Evolutionary conservation across 371 early-diverging fungal genomes (phyloP).

Genomic region (Mortierella sp.): DNA sequence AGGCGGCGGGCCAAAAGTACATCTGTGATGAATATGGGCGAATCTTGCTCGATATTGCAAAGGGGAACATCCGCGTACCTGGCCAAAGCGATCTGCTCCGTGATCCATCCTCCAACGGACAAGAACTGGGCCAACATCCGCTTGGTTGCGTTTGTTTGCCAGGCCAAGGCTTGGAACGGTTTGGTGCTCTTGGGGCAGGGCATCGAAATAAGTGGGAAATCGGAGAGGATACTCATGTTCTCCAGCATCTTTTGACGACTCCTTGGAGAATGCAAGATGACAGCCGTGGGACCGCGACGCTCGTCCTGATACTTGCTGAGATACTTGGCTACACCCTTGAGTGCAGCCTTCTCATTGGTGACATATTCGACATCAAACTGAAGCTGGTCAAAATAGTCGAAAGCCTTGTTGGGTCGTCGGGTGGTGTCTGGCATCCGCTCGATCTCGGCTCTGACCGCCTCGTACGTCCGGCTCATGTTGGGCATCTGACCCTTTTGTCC

Average conservation of each 20-base stretch:
- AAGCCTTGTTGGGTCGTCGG: slow-evolving; percentile 58
- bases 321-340: slow-evolving; percentile 51
- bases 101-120: slow-evolving; percentile 78
- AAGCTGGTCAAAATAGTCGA: slow-evolving; percentile 64
- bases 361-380: slow-evolving; percentile 66
- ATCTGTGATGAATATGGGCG: slow-evolving; percentile 85
- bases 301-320: slow-evolving; percentile 68
- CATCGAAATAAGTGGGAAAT: slow-evolving; percentile 77
- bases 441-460: slow-evolving; percentile 48
- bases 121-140: slow-evolving; percentile 83
- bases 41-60: slow-evolving; percentile 90
- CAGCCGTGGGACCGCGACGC: slow-evolving; percentile 76
- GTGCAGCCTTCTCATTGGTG: slow-evolving; percentile 69
- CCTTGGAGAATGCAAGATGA: slow-evolving; percentile 76
- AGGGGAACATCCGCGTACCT: slow-evolving; percentile 91
- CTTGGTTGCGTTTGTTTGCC: slow-evolving; percentile 81
- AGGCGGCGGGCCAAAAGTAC: slow-evolving; percentile 86
- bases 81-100: slow-evolving; percentile 81
- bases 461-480: slow-evolving; percentile 71
- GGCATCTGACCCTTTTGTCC: slow-evolving; percentile 79
- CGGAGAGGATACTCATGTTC: slow-evolving; percentile 67
- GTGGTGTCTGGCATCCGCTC: slow-evolving; percentile 35
- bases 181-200: slow-evolving; percentile 69
- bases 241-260: slow-evolving; percentile 64
- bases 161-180: slow-evolving; percentile 84